phyloP scores from a whole-genome alignment of 306 rosid species.

The Vigna nakashimae region DNA sequence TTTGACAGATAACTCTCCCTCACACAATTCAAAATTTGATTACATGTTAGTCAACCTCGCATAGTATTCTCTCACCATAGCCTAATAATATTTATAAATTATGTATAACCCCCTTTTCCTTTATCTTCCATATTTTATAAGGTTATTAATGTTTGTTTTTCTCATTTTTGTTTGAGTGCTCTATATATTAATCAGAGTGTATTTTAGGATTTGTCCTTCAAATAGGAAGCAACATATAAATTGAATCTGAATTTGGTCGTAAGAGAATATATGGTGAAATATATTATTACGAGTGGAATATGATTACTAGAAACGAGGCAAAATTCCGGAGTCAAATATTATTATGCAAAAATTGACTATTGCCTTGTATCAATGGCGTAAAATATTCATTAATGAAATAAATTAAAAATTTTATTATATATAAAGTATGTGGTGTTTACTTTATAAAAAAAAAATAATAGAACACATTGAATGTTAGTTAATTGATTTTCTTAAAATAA shows the following conservation, averaged over 20 bases:
- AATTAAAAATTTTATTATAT: no score
- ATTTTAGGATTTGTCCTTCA: slow-evolving; percentile 26
- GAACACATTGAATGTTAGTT: not conserved
- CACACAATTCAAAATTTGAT: no score
- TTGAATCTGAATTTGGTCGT: not conserved
- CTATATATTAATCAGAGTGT: not conserved
- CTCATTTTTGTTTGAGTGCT: not conserved
- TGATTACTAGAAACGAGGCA: not conserved
- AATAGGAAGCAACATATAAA: not conserved
- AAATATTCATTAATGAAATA: no score
- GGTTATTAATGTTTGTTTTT: not conserved
- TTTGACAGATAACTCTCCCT: no score
- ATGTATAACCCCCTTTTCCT: not conserved
- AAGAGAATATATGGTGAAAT: slow-evolving; percentile 25
- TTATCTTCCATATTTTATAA: not conserved
- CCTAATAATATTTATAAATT: not conserved
- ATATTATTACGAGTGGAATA: slow-evolving; percentile 9
- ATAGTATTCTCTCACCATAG: no score
- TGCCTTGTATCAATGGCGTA: no score
- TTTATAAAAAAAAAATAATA: not conserved
- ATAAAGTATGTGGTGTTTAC: not conserved
- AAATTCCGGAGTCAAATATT: not conserved
- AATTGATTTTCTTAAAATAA: not conserved
- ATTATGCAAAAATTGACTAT: not conserved
- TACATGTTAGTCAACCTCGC: no score